These are phyloP conservation scores for Fusarium poae DNA, from an alignment of 2,329 filamentous ascomycete species.

Conservation along the genomic window DNA sequence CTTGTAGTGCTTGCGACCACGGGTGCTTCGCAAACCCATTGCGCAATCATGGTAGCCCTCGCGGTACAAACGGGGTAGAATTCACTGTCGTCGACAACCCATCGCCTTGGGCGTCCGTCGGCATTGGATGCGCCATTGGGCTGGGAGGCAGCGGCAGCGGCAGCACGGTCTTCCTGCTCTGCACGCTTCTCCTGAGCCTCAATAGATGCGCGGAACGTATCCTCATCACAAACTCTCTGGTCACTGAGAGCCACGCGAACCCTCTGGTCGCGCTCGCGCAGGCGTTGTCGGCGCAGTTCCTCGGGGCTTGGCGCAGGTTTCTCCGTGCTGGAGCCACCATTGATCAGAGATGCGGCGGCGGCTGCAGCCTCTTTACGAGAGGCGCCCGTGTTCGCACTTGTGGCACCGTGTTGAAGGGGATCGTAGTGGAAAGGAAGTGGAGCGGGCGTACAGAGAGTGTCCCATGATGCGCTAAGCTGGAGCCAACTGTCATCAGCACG, in stretches of 20 bases:
- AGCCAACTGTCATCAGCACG: conserved; percentile 77
- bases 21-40: conserved; percentile 76
- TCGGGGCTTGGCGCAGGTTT: conserved; percentile 52
- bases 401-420: not conserved
- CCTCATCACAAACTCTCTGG: conserved; percentile 76
- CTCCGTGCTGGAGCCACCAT: conserved; percentile 42
- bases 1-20: conserved; percentile 54
- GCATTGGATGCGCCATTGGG: not conserved
- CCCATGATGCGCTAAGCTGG: conserved; percentile 74
- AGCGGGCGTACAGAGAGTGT: conserved; percentile 74
- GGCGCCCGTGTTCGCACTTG: conserved; percentile 7
- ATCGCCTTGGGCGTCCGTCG: conserved; percentile 60
- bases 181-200: conserved; percentile 69
- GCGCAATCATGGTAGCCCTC: conserved; percentile 74
- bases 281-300: conserved; percentile 68
- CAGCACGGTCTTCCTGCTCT: conserved; percentile 57
- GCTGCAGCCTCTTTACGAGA: conserved; percentile 29
- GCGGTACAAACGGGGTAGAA: conserved; percentile 79
- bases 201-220: conserved; percentile 73
- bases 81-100: conserved; percentile 74
- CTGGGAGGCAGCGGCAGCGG: conserved; percentile 2
- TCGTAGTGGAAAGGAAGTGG: conserved; percentile 59
- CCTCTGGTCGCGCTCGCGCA: conserved; percentile 73
- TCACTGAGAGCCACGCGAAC: conserved; percentile 76
- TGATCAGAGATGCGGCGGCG: conserved; percentile 43